Evolutionary conservation across 768 basidiomycete genomes (phyloP).

Genomic region (Hericium erinaceus): DNA sequence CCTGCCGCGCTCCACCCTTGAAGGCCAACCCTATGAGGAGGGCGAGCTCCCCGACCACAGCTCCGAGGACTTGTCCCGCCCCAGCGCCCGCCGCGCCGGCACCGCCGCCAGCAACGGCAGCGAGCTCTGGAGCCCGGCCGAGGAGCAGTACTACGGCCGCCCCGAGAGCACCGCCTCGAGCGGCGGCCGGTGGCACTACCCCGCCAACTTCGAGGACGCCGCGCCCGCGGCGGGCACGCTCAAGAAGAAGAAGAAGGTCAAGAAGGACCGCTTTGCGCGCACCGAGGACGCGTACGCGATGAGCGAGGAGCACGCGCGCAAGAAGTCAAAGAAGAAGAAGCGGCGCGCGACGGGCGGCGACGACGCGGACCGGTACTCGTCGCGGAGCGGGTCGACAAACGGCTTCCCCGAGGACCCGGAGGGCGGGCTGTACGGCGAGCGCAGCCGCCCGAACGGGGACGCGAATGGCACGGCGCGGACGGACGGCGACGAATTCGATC

Average conservation of each 20-base stretch:
- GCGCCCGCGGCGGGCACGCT: constrained; percentile 29
- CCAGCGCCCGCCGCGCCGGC: constrained; percentile 15
- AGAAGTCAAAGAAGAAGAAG: constrained; percentile 59
- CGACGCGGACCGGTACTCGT: constrained; percentile 24
- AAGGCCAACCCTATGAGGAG: constrained; percentile 66
- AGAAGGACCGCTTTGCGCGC: constrained; percentile 83
- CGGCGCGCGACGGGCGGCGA: constrained; percentile 35
- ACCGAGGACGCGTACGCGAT: constrained; percentile 73
- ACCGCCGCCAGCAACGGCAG: constrained; percentile 35
- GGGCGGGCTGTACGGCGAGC: constrained; percentile 49
- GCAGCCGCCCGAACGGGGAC: neutral
- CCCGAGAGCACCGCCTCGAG: constrained; percentile 28
- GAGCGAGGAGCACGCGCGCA: constrained; percentile 29
- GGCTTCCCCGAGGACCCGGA: constrained; percentile 69
- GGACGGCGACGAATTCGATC: neutral
- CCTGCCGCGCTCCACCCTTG: constrained; percentile 55
- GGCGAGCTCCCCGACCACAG: constrained; percentile 47
- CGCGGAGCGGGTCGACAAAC: constrained; percentile 25
- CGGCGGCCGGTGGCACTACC: constrained; percentile 71
- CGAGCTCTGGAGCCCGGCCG: constrained; percentile 64
- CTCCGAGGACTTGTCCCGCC: constrained; percentile 21
- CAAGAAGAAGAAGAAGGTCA: constrained; percentile 64
- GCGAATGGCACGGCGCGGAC: neutral
- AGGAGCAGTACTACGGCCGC: constrained; percentile 65
- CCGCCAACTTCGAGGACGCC: constrained; percentile 71